Evolutionary conservation across 148 eudicot genomes (phyloP).

Genomic region (Rhododendron henanense): DNA sequence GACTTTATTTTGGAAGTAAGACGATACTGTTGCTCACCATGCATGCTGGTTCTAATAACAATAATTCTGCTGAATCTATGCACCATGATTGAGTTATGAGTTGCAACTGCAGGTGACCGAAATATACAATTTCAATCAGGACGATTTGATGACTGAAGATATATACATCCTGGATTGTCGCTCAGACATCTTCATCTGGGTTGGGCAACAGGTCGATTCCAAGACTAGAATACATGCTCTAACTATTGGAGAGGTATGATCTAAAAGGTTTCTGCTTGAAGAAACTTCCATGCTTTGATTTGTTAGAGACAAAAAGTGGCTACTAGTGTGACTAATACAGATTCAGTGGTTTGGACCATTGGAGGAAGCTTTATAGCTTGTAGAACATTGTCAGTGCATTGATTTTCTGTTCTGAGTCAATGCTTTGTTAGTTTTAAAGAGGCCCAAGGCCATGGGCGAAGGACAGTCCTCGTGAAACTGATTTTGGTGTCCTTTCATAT

Average conservation of each 20-base stretch:
- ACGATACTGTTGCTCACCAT: neutral
- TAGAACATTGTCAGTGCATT: neutral
- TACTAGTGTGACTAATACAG: neutral
- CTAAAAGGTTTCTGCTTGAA: slow-evolving; percentile 1
- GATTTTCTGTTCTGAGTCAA: neutral
- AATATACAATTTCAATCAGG: slow-evolving; percentile 81
- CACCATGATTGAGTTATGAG: slow-evolving; percentile 9
- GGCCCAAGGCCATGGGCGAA: neutral
- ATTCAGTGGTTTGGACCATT: neutral
- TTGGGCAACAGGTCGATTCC: slow-evolving; percentile 80
- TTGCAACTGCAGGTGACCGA: slow-evolving; percentile 64
- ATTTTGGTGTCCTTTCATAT: neutral
- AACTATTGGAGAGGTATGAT: slow-evolving; percentile 70
- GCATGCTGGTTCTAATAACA: neutral
- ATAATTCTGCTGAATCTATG: slow-evolving; percentile 1
- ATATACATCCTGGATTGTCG: slow-evolving; percentile 79
- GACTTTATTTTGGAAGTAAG: neutral
- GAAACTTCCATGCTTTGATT: slow-evolving; percentile 8
- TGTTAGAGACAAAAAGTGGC: neutral
- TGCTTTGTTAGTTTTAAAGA: neutral
- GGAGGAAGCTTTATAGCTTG: neutral
- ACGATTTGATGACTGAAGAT: slow-evolving; percentile 97
- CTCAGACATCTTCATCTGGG: slow-evolving; percentile 88
- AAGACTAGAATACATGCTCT: slow-evolving; percentile 66
- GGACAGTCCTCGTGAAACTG: neutral